These are phyloP conservation scores for Blastobotrys robertii DNA, from an alignment of 805 yeast species.

Conservation along the genomic window DNA sequence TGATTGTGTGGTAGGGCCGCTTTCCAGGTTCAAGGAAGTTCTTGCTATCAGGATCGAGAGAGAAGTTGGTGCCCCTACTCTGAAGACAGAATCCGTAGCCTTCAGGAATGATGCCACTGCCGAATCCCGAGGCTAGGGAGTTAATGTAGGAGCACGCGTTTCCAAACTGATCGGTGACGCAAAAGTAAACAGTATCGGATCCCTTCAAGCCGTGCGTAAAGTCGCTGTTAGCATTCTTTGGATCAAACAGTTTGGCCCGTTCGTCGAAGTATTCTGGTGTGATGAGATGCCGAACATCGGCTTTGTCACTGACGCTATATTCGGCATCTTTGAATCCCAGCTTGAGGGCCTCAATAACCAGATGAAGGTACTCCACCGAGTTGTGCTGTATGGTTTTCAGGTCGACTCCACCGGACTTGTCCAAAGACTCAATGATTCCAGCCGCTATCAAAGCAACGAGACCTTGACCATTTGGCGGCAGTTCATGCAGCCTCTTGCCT, in stretches of 20 bases:
- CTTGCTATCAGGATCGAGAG: conserved; percentile 43
- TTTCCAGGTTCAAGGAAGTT: conserved; percentile 61
- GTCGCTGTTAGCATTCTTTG: conserved; percentile 31
- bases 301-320: conserved; percentile 55
- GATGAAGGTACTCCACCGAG: conserved; percentile 59
- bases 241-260: conserved; percentile 39
- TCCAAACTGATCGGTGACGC: conserved; percentile 58
- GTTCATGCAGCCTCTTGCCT: conserved; percentile 60
- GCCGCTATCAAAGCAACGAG: conserved; percentile 62
- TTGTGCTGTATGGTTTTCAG: conserved; percentile 41
- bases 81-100: conserved; percentile 58
- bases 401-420: conserved; percentile 33
- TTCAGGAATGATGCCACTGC: conserved; percentile 56
- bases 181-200: conserved; percentile 65
- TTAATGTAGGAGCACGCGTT: conserved; percentile 76
- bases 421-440: conserved; percentile 53
- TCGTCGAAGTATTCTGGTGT: conserved; percentile 39
- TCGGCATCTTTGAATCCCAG: conserved; percentile 68
- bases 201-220: conserved; percentile 38
- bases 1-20: conserved; percentile 74
- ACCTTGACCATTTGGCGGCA: conserved; percentile 82
- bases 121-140: conserved; percentile 61
- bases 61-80: conserved; percentile 71
- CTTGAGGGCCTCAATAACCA: conserved; percentile 62
- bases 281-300: conserved; percentile 36